Evolutionary conservation across 2,329 filamentous ascomycete species (phyloP), one percentile per base, ranked within the genome.

Genomic region (Trichoderma sp.): DNA sequence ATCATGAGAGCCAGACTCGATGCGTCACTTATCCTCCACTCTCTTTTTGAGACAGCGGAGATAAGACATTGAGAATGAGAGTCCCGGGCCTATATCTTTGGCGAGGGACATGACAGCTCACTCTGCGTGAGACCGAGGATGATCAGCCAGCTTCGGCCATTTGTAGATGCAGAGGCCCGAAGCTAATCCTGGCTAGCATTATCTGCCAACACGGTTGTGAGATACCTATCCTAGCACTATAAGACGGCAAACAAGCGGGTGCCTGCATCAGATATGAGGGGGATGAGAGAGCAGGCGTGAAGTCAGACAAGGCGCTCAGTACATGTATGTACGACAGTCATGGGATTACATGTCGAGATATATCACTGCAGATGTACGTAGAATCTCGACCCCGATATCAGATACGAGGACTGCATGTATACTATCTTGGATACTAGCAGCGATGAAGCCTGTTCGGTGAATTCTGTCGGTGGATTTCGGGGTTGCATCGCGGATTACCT

Each of bases 391-490:
- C 13, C 20, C 30, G 20, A 39, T 36, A 13, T 20, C 15, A 34
- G 6, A 34, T n/a, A 6, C n/a, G 9, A 50, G 15, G 2, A 47
- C 4, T 20, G 11, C 17, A 43, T 43, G n/a, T 53, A 53, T 23
- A 53, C n/a, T 13, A 9, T 53, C 20, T 6, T 23, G 11, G 20
- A 12, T 53, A 23, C 20, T 23, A 23, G 47, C 26, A 32, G 28
- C 7, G 30, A 55, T 5, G 63, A 26, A 32, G 47, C 20, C 28
- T 39, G 23, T 57, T 67, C 64, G 64, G 64, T n/a, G 50, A 57
- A 39, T 67, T 67, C 34, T 55, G 11, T 68, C 65, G 65, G 65
- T 30, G 65, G 9, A 47, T 47, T 68, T 58, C 32, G 65, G 32
- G 28, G 62, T 64, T 58, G 65, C 65, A 50, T 36, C 34, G 53